Conservation (phyloP, 306 rosid species). For the Senna tora region DNA sequence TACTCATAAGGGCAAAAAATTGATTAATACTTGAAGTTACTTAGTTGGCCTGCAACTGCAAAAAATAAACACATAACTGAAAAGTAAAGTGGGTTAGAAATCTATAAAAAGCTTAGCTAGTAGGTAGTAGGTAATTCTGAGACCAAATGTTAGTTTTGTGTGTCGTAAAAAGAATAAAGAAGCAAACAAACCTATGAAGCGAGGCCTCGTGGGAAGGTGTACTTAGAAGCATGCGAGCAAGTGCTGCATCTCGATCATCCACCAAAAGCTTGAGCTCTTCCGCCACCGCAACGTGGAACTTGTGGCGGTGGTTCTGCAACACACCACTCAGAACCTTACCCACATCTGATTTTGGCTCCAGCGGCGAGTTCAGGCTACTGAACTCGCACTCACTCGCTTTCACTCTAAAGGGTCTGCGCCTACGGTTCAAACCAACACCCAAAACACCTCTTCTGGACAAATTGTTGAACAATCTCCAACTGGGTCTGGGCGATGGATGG, state of each 20-base stretch:
- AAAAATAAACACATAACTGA: not conserved
- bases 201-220: conserved; percentile 61
- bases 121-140: too few relatives aligned
- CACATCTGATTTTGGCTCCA: conserved; percentile 58
- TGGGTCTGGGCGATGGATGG: conserved; percentile 17
- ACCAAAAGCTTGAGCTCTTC: conserved; percentile 74
- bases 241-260: conserved; percentile 67
- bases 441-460: not conserved
- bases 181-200: conserved; percentile 70
- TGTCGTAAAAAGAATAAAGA: too few relatives aligned
- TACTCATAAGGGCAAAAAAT: not conserved
- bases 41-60: not conserved
- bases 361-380: conserved; percentile 67
- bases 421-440: not conserved
- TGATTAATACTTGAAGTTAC: not conserved
- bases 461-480: not conserved
- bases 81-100: too few relatives aligned
- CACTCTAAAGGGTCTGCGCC: conserved; percentile 17
- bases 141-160: too few relatives aligned
- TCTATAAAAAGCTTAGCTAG: too few relatives aligned
- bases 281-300: conserved; percentile 71
- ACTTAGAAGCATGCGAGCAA: conserved; percentile 54
- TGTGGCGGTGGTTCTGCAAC: conserved; percentile 67
- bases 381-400: conserved; percentile 45
- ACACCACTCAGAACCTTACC: conserved; percentile 65